Percentiles rank a stretch among this genome's conserved stretches.
Conservation (phyloP, 495 filamentous ascomycete species). For the Cenococcum geophilum region DNA sequence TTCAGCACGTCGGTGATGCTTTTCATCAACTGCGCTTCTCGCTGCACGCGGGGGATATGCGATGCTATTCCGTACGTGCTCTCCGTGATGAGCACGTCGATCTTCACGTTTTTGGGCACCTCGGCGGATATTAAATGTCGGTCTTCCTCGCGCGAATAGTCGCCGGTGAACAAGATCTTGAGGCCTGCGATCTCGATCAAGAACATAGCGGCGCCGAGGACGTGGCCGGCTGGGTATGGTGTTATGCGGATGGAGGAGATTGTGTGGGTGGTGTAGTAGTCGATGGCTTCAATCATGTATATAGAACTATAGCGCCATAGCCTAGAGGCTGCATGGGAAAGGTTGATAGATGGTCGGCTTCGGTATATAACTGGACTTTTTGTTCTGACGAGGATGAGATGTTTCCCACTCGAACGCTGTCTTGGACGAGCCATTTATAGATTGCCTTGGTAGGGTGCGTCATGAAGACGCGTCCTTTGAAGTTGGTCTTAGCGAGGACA, state of each 20-base stretch:
- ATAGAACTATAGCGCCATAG: no score
- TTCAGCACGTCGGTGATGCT: conserved; percentile 83
- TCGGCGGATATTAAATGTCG: conserved; percentile 88
- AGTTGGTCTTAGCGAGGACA: conserved; percentile 95
- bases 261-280: conserved; percentile 95
- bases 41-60: conserved; percentile 79
- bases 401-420: conserved; percentile 84
- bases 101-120: conserved; percentile 74
- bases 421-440: conserved; percentile 98
- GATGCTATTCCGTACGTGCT: conserved; percentile 92
- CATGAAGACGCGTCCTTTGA: conserved; percentile 96
- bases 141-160: conserved; percentile 92
- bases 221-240: conserved; percentile 92
- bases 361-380: conserved; percentile 77
- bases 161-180: conserved; percentile 93
- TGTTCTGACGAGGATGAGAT: conserved; percentile 68
- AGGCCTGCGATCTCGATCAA: conserved; percentile 91
- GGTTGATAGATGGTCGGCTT: conserved; percentile 87
- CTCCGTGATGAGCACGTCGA: conserved; percentile 95
- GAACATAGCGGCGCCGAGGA: conserved; percentile 98
- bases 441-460: conserved; percentile 98
- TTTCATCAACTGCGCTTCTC: conserved; percentile 91
- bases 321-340: no score
- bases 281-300: conserved; percentile 95
- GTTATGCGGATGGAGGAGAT: conserved; percentile 95